Evolutionary conservation across 441 rosid genomes (phyloP), one percentile per base, ranked within the genome.

Genomic region (Manihot esculenta): DNA sequence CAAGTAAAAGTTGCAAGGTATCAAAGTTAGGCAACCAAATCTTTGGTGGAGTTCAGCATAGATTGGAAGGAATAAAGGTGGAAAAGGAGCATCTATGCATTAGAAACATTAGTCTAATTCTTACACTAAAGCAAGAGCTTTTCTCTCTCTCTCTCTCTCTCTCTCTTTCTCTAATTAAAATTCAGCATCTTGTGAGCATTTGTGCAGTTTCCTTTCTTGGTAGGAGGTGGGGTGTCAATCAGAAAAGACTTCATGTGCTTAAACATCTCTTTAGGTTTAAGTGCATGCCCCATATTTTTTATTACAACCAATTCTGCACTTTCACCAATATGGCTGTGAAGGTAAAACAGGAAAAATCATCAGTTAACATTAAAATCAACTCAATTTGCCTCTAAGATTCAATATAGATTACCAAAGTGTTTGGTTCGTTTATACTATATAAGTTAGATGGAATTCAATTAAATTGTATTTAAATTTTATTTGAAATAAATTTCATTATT

Each of bases 201-300:
- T 61, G 54, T 30, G 62, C 74, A 70, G 62, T 53, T 67, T 69
- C 47, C 68, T 18, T 74, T 67, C 62, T 80, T 77, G 50, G 80
- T 59, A 13, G 77, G 59, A 35, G 76, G 72, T 15, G 60, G 74
- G 10, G 67, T 77, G 57, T 83, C 82, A 8, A 76, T 33, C 2
- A 92, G 89, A 84, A 86, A 88, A 65, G 86, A 74, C 45, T 87
- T 87, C 65, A 87, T 61, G 79, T 74, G 83, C 79, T 80, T 87
- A 66, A 41, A 75, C 74, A 90, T 75, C 72, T 87, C 90, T 67
- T 82, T 87, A 0, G 88, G 85, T 71, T 87, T 88, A 68, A 91
- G 62, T 35, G 96, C 94, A 70, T 92, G 97, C 41, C 96, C 97
- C 41, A 78, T 89, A 41, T 87, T 85, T 84, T 86, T 87, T 61